Evolutionary conservation across 208 protist species (phyloP), one percentile per base, ranked within the genome.

Genomic region (Leishmania mexicana): DNA sequence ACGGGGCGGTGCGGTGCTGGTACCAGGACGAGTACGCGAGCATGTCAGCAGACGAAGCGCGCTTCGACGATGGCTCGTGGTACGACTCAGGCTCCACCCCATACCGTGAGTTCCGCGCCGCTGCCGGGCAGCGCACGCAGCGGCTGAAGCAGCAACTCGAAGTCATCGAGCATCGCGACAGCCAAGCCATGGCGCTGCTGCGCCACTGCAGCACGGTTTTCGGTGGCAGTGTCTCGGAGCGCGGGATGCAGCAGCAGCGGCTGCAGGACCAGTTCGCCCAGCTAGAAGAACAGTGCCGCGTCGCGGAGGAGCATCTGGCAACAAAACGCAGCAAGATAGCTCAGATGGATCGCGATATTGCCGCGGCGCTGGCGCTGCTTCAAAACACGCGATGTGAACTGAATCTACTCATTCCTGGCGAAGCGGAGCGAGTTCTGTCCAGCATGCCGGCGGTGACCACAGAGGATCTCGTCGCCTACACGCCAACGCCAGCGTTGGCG

Each of bases 11-110:
- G 73, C 92, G 90, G 40, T 97, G 94, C 81, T 97, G 94, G 93
- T 94, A 96, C 75, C 94, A 97, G 31, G 94, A 97, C 83, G 94
- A 97, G 83, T 94, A 92, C 81, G 80, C 82, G 17, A 62, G 53
- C 45, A 83, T 95, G 76, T 89, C 85, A 17, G 84, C 86, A 31
- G 94, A 97, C 76, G 86, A 91, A 53, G 85, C 88, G 60, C 85
- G 85, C n/a, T 89, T 97, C 73, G 77, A 90, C 74, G 95, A 96
- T 15, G 42, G 71, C 35, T 85, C 87, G 79, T 97, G 95, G 95
- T 96, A 96, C 78, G 57, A 75, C 35, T 91, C 88, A 1, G 90
- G 91, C 47, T 95, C 92, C 3, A 93, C 95, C 35, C 92, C 95
- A 40, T 96, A 96, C 83, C 88, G 88, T 58, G 95, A 97, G 79